phyloP scores from a whole-genome alignment of 768 basidiomycete species.

The Boletus sp. region DNA sequence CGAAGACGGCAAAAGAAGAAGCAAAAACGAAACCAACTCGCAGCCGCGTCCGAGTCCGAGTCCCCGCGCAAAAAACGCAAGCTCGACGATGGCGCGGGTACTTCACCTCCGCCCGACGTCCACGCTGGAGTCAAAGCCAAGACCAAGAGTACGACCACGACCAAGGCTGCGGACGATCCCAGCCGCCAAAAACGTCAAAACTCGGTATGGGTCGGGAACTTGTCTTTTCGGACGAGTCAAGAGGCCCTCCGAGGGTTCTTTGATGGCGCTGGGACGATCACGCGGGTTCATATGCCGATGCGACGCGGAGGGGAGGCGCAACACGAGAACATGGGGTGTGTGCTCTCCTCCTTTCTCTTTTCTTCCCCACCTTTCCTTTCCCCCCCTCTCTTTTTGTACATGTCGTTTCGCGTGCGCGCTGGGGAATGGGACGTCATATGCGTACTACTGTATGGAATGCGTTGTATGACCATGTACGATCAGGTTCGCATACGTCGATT shows the following conservation, averaged over 20 bases:
- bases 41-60: background rate
- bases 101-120: background rate
- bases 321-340: slow-evolving; percentile 79
- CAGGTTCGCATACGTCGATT: slow-evolving; percentile 97
- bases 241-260: slow-evolving; percentile 73
- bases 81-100: slow-evolving; percentile 27
- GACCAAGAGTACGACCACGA: background rate
- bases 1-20: slow-evolving; percentile 60
- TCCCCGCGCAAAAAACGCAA: slow-evolving; percentile 46
- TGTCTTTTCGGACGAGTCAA: slow-evolving; percentile 84
- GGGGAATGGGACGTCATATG: background rate
- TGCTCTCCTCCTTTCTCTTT: slow-evolving; percentile 18
- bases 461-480: slow-evolving; percentile 6
- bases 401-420: no score
- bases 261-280: slow-evolving; percentile 68
- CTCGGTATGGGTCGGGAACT: slow-evolving; percentile 95
- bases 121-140: background rate
- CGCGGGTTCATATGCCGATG: slow-evolving; percentile 83
- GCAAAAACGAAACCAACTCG: slow-evolving; percentile 24
- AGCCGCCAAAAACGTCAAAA: slow-evolving; percentile 60
- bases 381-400: background rate
- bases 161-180: slow-evolving; percentile 4
- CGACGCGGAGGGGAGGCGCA: slow-evolving; percentile 55
- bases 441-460: background rate
- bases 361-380: background rate